A percentile compares a stretch with the other conserved stretches of the same genome.
phyloP scores from a whole-genome alignment of 768 basidiomycete species.

The Hortiboletus flavorubellus region DNA sequence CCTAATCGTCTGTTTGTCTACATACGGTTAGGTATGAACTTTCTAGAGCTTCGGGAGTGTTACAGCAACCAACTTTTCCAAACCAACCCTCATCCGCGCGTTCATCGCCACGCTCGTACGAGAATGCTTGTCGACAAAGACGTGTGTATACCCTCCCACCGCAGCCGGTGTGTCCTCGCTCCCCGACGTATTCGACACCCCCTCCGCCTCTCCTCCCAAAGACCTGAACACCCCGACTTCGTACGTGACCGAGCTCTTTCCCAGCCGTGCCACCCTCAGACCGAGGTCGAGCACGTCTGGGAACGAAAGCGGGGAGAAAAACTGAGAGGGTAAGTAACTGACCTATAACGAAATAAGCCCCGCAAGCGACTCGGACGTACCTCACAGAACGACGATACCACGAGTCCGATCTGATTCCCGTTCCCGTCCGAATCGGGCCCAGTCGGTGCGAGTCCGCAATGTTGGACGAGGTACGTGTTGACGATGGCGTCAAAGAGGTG shows the following conservation, averaged over 20 bases:
- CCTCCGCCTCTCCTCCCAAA: not conserved
- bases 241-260: slow-evolving; percentile 74
- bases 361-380: slow-evolving; percentile 27
- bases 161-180: slow-evolving; percentile 32
- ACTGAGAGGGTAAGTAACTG: slow-evolving; percentile 36
- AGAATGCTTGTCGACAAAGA: slow-evolving; percentile 66
- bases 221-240: slow-evolving; percentile 72
- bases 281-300: slow-evolving; percentile 70
- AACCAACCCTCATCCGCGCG: slow-evolving; percentile 40
- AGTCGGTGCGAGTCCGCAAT: slow-evolving; percentile 55
- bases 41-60: slow-evolving; percentile 18
- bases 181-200: not conserved
- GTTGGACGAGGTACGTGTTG: slow-evolving; percentile 72
- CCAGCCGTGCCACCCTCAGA: slow-evolving; percentile 62
- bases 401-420: slow-evolving; percentile 60
- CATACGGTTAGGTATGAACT: not conserved
- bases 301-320: slow-evolving; percentile 70
- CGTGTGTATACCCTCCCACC: slow-evolving; percentile 70
- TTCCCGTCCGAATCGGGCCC: slow-evolving; percentile 26
- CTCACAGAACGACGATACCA: slow-evolving; percentile 74
- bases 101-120: slow-evolving; percentile 55
- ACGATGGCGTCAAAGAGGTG: slow-evolving; percentile 80
- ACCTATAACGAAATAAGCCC: no score
- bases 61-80: slow-evolving; percentile 26
- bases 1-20: no score